Base-by-base conservation (phyloP, 2,329 filamentous ascomycete species). In the Thyridium curvatum region DNA sequence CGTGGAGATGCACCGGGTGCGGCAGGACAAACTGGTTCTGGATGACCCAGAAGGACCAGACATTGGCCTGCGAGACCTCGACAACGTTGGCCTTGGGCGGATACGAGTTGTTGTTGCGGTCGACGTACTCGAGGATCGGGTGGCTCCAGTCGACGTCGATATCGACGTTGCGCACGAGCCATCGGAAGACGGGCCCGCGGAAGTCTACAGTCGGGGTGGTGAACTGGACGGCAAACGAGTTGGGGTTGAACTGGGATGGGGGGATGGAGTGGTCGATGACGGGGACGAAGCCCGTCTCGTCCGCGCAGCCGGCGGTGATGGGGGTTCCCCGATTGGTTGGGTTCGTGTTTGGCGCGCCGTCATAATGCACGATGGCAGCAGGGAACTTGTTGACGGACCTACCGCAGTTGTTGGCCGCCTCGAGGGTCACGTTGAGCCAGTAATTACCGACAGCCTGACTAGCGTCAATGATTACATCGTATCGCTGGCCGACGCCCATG, bases 401-500 rank as follows among this genome's bases (percentile, higher is more conserved):
- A 29, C 51, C 52, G 42, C 52, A 55, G 16, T 40, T 37, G 12
- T 34, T 33, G 18, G 37, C 41, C 18, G 30, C 35, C 4, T 46
- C 43, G 37, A 52, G 43, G 3, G 52, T 50, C 13, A 45, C 49
- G 47, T 56, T 58, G 43, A 55, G 43, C 47, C 47, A 49, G 38
- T 45, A 49, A 42, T 47, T 48, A 18, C 45, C 46, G 9, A 43
- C 41, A 3, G 44, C 30, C 30, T 44, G 44, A 4, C 31, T 53
- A 13, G 62, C 69, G 21, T 66, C 59, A 33, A 74, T 61, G 30
- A 72, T 61, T 14, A 74, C 60, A 44, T 74, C 69, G 43, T 61
- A 62, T 21, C 74, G 58, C 54, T 56, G 66, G 35, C 58, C 66
- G 38, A 78, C 62, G 29, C 61, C 72, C 4, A 81, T 54, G 33